Evolutionary conservation across 2,329 filamentous ascomycete species (phyloP).

Genomic region (Chlorencoelia australis): DNA sequence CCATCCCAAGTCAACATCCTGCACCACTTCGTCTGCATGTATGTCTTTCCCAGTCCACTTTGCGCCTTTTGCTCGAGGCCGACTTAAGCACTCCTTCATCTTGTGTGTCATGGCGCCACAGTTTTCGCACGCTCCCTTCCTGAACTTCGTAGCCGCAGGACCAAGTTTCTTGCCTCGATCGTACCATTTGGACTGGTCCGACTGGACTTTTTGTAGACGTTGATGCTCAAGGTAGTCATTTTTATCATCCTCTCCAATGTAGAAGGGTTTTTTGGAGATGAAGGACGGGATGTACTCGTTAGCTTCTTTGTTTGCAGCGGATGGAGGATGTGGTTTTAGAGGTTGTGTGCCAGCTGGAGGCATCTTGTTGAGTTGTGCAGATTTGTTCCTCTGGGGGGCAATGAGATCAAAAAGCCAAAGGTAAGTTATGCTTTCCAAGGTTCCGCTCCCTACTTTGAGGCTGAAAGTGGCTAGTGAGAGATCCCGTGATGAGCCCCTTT

Average conservation of each 20-base stretch:
- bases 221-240: constrained; percentile 96
- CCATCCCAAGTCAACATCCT: constrained; percentile 83
- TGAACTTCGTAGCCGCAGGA: constrained; percentile 88
- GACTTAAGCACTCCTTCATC: constrained; percentile 82
- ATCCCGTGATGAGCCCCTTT: too few species aligned
- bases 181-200: constrained; percentile 75
- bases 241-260: constrained; percentile 68
- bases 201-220: constrained; percentile 59
- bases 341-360: constrained; percentile 30
- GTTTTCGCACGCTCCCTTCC: constrained; percentile 97
- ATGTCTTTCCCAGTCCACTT: constrained; percentile 91
- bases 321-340: constrained; percentile 25
- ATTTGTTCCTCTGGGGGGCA: too few species aligned
- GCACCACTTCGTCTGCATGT: constrained; percentile 78
- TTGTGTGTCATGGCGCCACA: constrained; percentile 97
- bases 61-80: constrained; percentile 80
- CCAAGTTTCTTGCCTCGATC: constrained; percentile 77
- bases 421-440: too few species aligned
- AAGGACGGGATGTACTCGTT: constrained; percentile 98
- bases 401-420: too few species aligned
- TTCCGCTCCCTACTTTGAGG: too few species aligned
- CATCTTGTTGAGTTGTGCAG: constrained; percentile 25
- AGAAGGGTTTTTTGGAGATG: constrained; percentile 97
- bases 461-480: too few species aligned
- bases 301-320: constrained; percentile 64